phyloP scores from a whole-genome alignment of 768 basidiomycete species.

The Nevesoporus exiguus region DNA sequence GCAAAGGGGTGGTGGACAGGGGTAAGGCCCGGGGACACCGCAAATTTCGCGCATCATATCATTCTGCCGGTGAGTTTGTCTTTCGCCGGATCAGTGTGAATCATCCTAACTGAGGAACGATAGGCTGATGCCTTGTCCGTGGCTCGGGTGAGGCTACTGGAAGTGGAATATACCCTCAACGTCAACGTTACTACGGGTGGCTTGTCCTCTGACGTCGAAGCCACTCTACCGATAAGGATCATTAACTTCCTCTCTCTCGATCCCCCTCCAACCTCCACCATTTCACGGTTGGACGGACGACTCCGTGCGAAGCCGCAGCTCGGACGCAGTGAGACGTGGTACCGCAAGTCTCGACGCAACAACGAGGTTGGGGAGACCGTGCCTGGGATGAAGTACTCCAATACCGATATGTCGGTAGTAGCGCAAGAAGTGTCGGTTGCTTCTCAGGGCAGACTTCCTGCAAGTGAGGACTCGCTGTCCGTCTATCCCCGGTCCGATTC shows the following conservation, averaged over 20 bases:
- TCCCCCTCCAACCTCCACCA: conserved; percentile 53
- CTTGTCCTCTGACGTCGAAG: conserved; percentile 59
- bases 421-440: conserved; percentile 15
- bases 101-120: conserved; percentile 4
- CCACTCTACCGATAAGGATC: conserved; percentile 70
- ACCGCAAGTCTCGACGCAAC: conserved; percentile 27
- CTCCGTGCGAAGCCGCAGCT: conserved; percentile 25
- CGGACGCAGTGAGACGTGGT: conserved; percentile 27
- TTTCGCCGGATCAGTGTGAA: not conserved
- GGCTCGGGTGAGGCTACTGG: conserved; percentile 62
- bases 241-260: conserved; percentile 86
- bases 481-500: conserved; percentile 29
- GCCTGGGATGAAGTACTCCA: conserved; percentile 33
- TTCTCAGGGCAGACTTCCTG: conserved; percentile 7
- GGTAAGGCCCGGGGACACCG: conserved; percentile 56
- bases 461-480: conserved; percentile 21
- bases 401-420: conserved; percentile 26
- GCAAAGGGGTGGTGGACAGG: conserved; percentile 92
- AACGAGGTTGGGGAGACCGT: conserved; percentile 22
- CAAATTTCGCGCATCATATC: conserved; percentile 67
- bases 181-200: conserved; percentile 60
- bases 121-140: conserved; percentile 73
- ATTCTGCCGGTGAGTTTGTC: conserved; percentile 63
- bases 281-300: conserved; percentile 19
- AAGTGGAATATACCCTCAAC: conserved; percentile 71